These are phyloP conservation scores for Colletotrichum navitas DNA, from an alignment of 2,329 filamentous ascomycete species.

Conservation along the genomic window DNA sequence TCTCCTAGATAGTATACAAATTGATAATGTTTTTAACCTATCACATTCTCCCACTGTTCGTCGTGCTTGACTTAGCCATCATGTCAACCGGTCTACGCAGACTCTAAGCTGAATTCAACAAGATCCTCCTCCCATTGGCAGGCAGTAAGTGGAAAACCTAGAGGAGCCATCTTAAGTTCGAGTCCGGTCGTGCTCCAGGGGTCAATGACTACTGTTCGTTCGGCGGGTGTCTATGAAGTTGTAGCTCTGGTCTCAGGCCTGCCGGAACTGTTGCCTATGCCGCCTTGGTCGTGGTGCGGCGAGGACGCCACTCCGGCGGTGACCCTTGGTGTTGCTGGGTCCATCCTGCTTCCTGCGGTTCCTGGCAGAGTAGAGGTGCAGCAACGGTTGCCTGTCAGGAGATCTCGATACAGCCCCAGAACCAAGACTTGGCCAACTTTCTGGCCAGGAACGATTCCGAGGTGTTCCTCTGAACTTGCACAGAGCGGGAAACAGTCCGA, in stretches of 20 bases:
- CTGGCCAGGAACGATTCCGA: not conserved
- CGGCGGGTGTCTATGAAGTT: not conserved
- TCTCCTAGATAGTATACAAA: constrained; percentile 21
- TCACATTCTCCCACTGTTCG: too few relatives aligned
- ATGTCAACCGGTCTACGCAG: not conserved
- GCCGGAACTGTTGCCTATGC: not conserved
- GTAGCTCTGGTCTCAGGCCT: not conserved
- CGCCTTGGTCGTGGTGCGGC: too few relatives aligned
- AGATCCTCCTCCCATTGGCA: not conserved
- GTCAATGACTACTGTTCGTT: not conserved
- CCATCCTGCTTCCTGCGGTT: not conserved
- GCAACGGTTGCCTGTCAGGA: not conserved
- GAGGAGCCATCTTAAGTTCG: not conserved
- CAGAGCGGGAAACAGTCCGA: not conserved
- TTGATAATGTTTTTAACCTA: not conserved
- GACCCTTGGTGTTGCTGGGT: not conserved
- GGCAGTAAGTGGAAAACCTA: not conserved
- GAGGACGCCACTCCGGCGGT: not conserved
- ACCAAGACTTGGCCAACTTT: not conserved
- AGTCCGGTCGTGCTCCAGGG: not conserved
- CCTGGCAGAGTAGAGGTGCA: not conserved
- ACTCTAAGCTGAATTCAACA: not conserved
- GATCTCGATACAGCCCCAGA: not conserved
- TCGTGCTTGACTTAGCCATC: not conserved
- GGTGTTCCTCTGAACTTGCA: not conserved